Percentiles rank a stretch among this genome's conserved stretches.
Conservation (phyloP, 345 rosid species). For the Cochlearia excelsa region DNA sequence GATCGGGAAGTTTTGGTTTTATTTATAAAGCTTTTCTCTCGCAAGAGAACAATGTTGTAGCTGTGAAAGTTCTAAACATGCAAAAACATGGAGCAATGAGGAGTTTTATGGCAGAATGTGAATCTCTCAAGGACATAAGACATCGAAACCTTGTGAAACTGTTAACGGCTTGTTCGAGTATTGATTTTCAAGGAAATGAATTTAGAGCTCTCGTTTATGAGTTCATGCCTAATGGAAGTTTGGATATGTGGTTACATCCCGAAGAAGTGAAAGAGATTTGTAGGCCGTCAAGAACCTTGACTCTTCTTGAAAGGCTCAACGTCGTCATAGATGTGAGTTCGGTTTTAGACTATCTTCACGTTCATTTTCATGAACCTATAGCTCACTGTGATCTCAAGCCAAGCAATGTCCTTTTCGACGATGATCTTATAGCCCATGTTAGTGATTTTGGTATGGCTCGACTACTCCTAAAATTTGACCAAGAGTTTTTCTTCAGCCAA, state of each 20-base stretch:
- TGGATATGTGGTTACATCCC: constrained; percentile 35
- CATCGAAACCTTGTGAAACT: constrained; percentile 53
- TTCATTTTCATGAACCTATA: constrained; percentile 15
- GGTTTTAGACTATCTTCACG: constrained; percentile 27
- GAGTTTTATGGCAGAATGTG: constrained; percentile 51
- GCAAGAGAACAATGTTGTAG: constrained; percentile 4
- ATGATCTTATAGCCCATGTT: constrained; percentile 15
- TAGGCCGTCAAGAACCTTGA: constrained; percentile 16
- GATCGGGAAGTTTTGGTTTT: constrained; percentile 17
- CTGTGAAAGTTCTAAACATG: constrained; percentile 43
- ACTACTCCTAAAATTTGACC: constrained; percentile 15
- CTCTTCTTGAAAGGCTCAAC: constrained; percentile 36
- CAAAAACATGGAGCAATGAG: constrained; percentile 40
- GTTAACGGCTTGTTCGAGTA: constrained; percentile 48
- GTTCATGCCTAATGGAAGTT: not conserved
- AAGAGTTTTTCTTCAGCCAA: constrained; percentile 12
- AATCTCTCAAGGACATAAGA: constrained; percentile 40
- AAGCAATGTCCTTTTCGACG: constrained; percentile 24
- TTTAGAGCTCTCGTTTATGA: constrained; percentile 51
- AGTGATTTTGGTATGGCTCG: constrained; percentile 34
- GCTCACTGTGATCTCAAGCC: constrained; percentile 32
- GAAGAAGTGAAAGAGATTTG: constrained; percentile 1
- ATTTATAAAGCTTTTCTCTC: constrained; percentile 9
- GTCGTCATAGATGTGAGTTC: constrained; percentile 31
- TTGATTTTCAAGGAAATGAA: constrained; percentile 42